Evolutionary conservation across 202 grass and related monocot genomes (phyloP).

Genomic region (Bolboschoenoplectus hybrid): DNA sequence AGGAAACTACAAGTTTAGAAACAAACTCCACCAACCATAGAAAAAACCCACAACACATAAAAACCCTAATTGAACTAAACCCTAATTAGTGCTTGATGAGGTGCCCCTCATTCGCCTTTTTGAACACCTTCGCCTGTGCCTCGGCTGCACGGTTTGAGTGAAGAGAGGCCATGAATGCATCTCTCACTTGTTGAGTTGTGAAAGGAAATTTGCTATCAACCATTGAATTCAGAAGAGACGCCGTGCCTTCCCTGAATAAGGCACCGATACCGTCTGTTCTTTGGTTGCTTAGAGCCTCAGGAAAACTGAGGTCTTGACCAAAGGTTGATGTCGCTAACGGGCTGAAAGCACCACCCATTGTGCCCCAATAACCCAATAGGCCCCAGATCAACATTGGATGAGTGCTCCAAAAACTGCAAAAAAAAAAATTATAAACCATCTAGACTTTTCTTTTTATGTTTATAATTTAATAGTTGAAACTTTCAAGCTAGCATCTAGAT

Average conservation of each 20-base stretch:
- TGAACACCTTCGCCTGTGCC: constrained; percentile 72
- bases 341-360: constrained; percentile 54
- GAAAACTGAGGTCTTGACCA: constrained; percentile 67
- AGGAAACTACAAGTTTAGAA: constrained; percentile 22
- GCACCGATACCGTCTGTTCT: constrained; percentile 66
- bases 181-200: constrained; percentile 70
- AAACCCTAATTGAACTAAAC: constrained; percentile 28
- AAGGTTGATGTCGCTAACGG: constrained; percentile 48
- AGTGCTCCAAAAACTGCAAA: constrained; percentile 71
- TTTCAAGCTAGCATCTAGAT: neutral
- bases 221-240: constrained; percentile 91
- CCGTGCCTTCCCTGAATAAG: constrained; percentile 84
- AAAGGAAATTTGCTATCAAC: constrained; percentile 59
- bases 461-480: neutral
- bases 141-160: constrained; percentile 47
- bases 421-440: neutral
- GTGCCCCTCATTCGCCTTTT: constrained; percentile 62
- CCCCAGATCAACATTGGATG: constrained; percentile 67
- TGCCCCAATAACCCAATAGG: constrained; percentile 72
- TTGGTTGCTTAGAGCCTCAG: constrained; percentile 71
- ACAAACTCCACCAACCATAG: constrained; percentile 26
- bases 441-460: neutral
- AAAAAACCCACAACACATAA: constrained; percentile 7
- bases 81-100: constrained; percentile 43
- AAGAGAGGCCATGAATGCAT: constrained; percentile 57